Conservation (phyloP, 208 protist genomes). For the Leishmania gerbilli region DNA sequence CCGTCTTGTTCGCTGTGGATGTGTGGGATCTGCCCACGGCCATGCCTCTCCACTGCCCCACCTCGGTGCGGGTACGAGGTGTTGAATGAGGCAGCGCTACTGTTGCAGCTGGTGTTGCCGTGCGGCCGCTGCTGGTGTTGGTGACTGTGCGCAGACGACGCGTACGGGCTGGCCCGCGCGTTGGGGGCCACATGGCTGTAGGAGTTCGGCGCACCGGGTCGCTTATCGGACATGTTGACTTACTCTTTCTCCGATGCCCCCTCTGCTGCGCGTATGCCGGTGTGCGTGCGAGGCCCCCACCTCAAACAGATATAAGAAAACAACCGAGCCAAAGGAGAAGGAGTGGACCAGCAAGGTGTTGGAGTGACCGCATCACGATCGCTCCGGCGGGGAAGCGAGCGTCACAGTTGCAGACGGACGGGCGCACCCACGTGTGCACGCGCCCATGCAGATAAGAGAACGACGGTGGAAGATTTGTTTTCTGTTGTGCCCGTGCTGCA, state of each 20-base stretch:
- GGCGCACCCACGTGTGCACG: not conserved
- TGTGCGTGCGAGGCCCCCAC: not conserved
- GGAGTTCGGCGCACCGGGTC: not conserved
- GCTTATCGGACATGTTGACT: not conserved
- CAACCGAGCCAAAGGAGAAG: not conserved
- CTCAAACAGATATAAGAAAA: not conserved
- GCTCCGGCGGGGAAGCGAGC: too few species aligned
- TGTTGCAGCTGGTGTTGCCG: not conserved
- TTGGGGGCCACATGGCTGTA: not conserved
- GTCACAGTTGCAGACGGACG: too few species aligned
- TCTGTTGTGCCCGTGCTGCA: too few species aligned
- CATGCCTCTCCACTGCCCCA: not conserved
- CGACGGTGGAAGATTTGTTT: not conserved
- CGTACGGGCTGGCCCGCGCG: not conserved
- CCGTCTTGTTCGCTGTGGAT: not conserved
- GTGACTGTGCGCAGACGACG: not conserved
- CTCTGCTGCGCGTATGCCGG: not conserved
- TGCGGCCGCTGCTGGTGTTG: constrained; percentile 3
- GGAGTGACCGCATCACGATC: too few species aligned
- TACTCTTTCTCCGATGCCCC: not conserved
- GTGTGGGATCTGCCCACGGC: not conserved
- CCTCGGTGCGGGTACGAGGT: not conserved
- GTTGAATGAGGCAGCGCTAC: not conserved
- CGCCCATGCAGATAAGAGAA: not conserved
- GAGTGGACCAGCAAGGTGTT: too few species aligned